Conservation (phyloP, 495 filamentous ascomycete genomes). For the Pseudevernia furfuracea region DNA sequence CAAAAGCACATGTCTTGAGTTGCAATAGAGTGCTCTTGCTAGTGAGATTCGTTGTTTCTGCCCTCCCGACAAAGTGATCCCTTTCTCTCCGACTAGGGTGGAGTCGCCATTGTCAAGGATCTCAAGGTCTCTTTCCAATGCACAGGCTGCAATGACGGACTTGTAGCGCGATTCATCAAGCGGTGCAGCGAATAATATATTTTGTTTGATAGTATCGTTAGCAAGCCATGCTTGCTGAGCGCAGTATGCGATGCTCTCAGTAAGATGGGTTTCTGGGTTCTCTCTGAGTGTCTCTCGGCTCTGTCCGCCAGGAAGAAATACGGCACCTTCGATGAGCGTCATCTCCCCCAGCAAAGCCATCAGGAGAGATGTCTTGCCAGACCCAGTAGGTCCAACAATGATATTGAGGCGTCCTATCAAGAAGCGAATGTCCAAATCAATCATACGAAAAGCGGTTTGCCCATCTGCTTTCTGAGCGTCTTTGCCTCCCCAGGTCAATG, state of each 20-base stretch:
- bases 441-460: slow-evolving; percentile 67
- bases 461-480: slow-evolving; percentile 51
- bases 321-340: slow-evolving; percentile 71
- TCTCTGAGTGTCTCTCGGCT: slow-evolving; percentile 76
- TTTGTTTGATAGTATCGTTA: slow-evolving; percentile 92
- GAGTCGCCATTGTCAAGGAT: slow-evolving; percentile 90
- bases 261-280: slow-evolving; percentile 77
- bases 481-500: slow-evolving; percentile 80
- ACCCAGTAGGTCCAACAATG: slow-evolving; percentile 86
- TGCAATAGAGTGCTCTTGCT: slow-evolving; percentile 87
- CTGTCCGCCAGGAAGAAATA: slow-evolving; percentile 73
- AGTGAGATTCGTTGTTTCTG: slow-evolving; percentile 98
- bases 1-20: slow-evolving; percentile 78
- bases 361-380: slow-evolving; percentile 87
- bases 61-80: slow-evolving; percentile 91
- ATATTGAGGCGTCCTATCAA: slow-evolving; percentile 75
- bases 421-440: slow-evolving; percentile 72
- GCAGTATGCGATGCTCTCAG: slow-evolving; percentile 91
- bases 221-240: slow-evolving; percentile 97
- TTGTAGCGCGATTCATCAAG: slow-evolving; percentile 80
- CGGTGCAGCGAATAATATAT: slow-evolving; percentile 84
- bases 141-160: slow-evolving; percentile 82
- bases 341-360: slow-evolving; percentile 98
- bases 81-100: slow-evolving; percentile 94
- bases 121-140: slow-evolving; percentile 83